phyloP scores from a whole-genome alignment of 2,329 filamentous ascomycete genomes.

The Lasiodiplodia gonubiensis region DNA sequence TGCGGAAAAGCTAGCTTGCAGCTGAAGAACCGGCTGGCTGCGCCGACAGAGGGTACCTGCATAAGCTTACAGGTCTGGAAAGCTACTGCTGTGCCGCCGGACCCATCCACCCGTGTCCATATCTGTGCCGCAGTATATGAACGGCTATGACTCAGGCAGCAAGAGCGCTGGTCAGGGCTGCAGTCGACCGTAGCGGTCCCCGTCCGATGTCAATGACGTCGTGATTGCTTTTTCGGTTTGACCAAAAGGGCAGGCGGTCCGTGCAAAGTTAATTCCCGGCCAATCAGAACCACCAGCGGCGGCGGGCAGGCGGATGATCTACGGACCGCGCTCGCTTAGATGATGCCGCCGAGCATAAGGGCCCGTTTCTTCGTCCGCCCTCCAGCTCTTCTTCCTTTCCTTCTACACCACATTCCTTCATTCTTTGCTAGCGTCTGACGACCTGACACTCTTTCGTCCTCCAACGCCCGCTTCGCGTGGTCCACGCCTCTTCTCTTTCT shows the following conservation, averaged over 20 bases:
- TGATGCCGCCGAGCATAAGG: neutral
- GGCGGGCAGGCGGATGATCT: neutral
- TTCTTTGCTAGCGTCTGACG: neutral
- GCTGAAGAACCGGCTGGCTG: neutral
- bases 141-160: neutral
- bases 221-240: neutral
- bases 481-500: neutral
- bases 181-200: neutral
- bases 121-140: neutral
- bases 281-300: neutral
- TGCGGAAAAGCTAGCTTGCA: neutral
- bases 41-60: conserved; percentile 19
- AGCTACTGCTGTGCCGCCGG: neutral
- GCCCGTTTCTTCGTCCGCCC: neutral
- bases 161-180: neutral
- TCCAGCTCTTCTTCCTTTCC: conserved; percentile 4
- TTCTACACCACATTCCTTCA: conserved; percentile 10
- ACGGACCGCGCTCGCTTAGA: neutral
- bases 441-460: neutral
- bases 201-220: conserved; percentile 10
- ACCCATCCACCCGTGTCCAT: neutral
- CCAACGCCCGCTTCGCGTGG: neutral
- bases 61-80: neutral
- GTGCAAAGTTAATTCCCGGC: neutral
- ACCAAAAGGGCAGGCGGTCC: neutral